Base-by-base conservation (phyloP, 73 alveolate species). In the Durusdinium trenchii region DNA sequence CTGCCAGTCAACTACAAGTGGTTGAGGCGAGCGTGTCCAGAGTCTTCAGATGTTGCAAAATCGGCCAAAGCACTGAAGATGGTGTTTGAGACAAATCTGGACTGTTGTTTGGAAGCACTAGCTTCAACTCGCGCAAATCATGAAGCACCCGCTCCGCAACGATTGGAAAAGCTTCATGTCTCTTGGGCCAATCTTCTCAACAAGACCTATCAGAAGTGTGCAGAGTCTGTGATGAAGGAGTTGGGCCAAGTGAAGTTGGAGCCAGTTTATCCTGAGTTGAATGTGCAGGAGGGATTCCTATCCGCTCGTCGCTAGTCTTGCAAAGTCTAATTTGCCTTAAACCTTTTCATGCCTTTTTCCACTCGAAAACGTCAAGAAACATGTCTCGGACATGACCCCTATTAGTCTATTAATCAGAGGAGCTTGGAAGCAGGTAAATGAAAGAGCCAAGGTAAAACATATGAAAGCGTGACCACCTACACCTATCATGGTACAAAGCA, bases 401-500 rank as follows among this genome's bases (percentile, higher is more conserved):
- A n/a, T n/a, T n/a, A n/a, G n/a, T n/a, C n/a, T n/a, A n/a, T n/a
- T n/a, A n/a, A n/a, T n/a, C n/a, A n/a, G n/a, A n/a, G n/a, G n/a
- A n/a, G n/a, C n/a, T n/a, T n/a, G n/a, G n/a, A n/a, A n/a, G n/a
- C n/a, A n/a, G n/a, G n/a, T n/a, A n/a, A n/a, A n/a, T n/a, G n/a
- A n/a, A n/a, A n/a, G n/a, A n/a, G n/a, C n/a, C n/a, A n/a, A n/a
- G n/a, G n/a, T 6, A 60, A 47, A 36, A 23, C 50, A 26, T 30
- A 40, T 36, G 83, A 60, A 6, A 45, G 10, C 64, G 30, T 36
- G 2, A 87, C 84, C 36, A 87, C 84, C 16, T 87, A 38, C 84
- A 87, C 95, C 16, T 87, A 87, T 64, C 95, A 87, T 18, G 95
- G 95, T 40, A 87, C 95, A 60, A 60, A 87, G 79, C 6, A 69